phyloP scores from a whole-genome alignment of 139 green algal genomes.

The Chlamydomonas applanata region DNA sequence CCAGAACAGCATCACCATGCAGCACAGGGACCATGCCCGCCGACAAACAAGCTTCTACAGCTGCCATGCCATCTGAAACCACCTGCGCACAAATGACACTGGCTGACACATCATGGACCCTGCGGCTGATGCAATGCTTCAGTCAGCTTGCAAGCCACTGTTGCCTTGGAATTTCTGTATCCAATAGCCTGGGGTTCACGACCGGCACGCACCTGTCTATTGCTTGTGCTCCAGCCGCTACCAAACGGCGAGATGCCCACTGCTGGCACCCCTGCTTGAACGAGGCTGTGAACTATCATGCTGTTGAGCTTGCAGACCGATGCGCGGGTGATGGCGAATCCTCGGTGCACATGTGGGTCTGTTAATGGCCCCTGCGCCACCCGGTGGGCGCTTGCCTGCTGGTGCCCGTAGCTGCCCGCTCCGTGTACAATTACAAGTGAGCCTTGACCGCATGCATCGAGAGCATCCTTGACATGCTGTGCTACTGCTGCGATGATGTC shows the following conservation, averaged over 20 bases:
- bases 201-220: too few species aligned
- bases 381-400: constrained; percentile 33
- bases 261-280: constrained; percentile 45
- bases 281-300: constrained; percentile 35
- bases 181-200: too few species aligned
- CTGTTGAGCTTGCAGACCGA: constrained; percentile 59
- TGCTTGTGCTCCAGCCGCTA: constrained; percentile 13
- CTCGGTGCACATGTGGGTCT: constrained; percentile 13
- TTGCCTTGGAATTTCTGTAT: too few species aligned
- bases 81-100: neutral
- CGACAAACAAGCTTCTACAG: constrained; percentile 17
- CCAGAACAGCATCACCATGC: constrained; percentile 62
- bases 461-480: constrained; percentile 16
- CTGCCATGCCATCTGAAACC: constrained; percentile 3
- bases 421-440: constrained; percentile 60
- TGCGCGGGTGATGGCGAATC: constrained; percentile 48
- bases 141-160: too few species aligned
- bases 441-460: neutral
- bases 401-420: constrained; percentile 73
- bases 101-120: too few species aligned
- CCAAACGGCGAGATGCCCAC: constrained; percentile 55
- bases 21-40: constrained; percentile 66
- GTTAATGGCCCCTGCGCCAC: constrained; percentile 43
- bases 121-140: too few species aligned
- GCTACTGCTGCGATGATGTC: constrained; percentile 30